Base-by-base conservation (phyloP, 306 rosid species). In the Sphenostylis stenocarpa region DNA sequence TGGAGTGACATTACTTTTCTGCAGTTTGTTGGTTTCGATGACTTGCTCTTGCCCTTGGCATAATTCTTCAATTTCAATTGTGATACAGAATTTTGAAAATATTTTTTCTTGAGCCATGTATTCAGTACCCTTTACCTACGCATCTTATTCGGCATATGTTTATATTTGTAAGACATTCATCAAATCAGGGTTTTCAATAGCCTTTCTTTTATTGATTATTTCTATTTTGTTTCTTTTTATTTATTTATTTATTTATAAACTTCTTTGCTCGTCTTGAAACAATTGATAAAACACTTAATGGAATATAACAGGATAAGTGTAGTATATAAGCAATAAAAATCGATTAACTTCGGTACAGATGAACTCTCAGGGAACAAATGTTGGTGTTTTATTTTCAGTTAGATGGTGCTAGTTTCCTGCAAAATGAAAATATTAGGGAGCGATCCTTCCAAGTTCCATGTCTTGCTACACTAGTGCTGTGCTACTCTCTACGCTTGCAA, bases 1-100 rank as follows among this genome's bases (percentile, higher is more conserved):
- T 85, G 4, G 88, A 85, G 61, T 85, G 80, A 85, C 31, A 5
- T 58, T 12, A 36, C 39, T 13, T 55, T 33, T 39, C 15, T 1
- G 56, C 16, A 20, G 49, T 49, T 78, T 78, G 86, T 75, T 75
- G 82, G 76, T 52, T 71, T 21, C 44, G 33, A 58, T 65, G 66
- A 65, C 66, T 36, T 82, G 63, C 51, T n/a, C 31, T 4, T 41
- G 67, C 67, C 57, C 23, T 72, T 75, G 66, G 60, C 72, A 13
- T 67, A 58, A 55, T 47, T 79, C 67, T 82, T 82, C 77, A 60
- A 58, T 34, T 77, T 72, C 68, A 65, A 24, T 79, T 82, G 84
- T 60, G 80, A 79, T 70, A 57, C 73, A 75, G 41, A 82, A 47
- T 48, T 71, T 71, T 77, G 72, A 64, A 80, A 52, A n/a, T 63